Evolutionary conservation across 169 alveolate species (phyloP).

Genomic region (Cyclospora cayetanensis): DNA sequence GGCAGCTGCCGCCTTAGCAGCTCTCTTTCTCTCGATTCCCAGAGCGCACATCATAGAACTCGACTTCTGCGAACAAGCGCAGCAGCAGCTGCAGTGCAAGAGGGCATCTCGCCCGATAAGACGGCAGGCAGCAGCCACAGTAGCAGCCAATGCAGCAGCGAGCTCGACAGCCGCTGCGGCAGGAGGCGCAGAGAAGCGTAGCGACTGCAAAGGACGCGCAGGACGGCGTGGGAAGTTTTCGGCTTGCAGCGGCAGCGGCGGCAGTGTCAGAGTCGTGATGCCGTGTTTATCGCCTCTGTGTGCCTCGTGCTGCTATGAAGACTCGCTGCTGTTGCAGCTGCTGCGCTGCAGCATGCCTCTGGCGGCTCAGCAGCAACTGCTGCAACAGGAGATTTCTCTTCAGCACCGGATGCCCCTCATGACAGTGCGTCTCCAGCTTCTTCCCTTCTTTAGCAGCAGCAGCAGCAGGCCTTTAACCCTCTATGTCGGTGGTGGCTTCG

Average conservation of each 20-base stretch:
- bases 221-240: neutral
- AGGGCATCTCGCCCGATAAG: neutral
- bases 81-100: slow-evolving; percentile 59
- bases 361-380: slow-evolving; percentile 50
- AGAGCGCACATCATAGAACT: neutral
- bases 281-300: slow-evolving; percentile 41
- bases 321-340: slow-evolving; percentile 12
- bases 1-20: slow-evolving; percentile 54
- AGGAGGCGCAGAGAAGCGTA: neutral
- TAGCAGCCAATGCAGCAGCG: neutral
- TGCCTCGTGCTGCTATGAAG: slow-evolving; percentile 15
- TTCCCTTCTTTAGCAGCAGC: too few relatives aligned
- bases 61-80: slow-evolving; percentile 16
- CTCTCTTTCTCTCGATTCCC: neutral
- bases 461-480: too few relatives aligned
- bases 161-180: neutral
- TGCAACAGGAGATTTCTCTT: slow-evolving; percentile 50
- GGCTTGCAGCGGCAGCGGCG: neutral
- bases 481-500: too few relatives aligned
- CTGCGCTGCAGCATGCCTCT: slow-evolving; percentile 47
- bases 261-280: neutral
- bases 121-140: slow-evolving; percentile 58
- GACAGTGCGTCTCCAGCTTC: neutral
- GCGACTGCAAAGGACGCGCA: neutral
- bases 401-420: slow-evolving; percentile 53